A percentile compares a stretch with the other conserved stretches of the same genome.
These are phyloP conservation scores for Prunus padus DNA, from an alignment of 306 rosid species.

Conservation along the genomic window DNA sequence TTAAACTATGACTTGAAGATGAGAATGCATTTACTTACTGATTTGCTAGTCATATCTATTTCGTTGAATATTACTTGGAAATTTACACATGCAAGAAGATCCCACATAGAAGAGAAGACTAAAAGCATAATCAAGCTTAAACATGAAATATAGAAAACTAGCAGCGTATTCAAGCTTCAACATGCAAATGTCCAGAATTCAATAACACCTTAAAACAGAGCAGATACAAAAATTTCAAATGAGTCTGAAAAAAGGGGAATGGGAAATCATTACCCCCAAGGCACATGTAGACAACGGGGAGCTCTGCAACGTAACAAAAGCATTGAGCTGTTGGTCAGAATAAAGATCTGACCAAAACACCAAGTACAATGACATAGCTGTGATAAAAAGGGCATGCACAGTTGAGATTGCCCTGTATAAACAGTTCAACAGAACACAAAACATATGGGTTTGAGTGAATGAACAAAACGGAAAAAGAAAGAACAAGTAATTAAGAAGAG, in stretches of 20 bases:
- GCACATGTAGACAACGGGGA: slow-evolving; percentile 62
- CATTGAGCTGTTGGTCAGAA: slow-evolving; percentile 45
- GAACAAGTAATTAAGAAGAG: slow-evolving; percentile 19
- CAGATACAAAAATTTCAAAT: neutral
- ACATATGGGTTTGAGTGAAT: slow-evolving; percentile 8
- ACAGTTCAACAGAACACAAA: slow-evolving; percentile 1
- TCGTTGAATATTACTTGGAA: neutral
- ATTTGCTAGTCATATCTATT: neutral
- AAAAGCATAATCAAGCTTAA: neutral
- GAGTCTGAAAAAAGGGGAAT: neutral
- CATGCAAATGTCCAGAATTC: neutral
- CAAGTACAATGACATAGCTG: slow-evolving; percentile 69
- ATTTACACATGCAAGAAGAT: neutral
- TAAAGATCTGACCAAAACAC: slow-evolving; percentile 80
- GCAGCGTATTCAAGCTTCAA: neutral
- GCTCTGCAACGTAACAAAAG: slow-evolving; percentile 51
- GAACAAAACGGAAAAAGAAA: slow-evolving; percentile 16
- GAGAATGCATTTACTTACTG: neutral
- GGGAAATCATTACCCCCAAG: slow-evolving; percentile 63
- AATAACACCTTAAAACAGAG: neutral
- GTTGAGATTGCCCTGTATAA: slow-evolving; percentile 82
- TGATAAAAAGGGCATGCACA: slow-evolving; percentile 77
- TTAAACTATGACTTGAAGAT: neutral
- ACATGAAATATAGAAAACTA: neutral
- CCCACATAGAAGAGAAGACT: neutral